Evolutionary conservation across 805 yeast species (phyloP).

Genomic region (Yarrowia sp.): DNA sequence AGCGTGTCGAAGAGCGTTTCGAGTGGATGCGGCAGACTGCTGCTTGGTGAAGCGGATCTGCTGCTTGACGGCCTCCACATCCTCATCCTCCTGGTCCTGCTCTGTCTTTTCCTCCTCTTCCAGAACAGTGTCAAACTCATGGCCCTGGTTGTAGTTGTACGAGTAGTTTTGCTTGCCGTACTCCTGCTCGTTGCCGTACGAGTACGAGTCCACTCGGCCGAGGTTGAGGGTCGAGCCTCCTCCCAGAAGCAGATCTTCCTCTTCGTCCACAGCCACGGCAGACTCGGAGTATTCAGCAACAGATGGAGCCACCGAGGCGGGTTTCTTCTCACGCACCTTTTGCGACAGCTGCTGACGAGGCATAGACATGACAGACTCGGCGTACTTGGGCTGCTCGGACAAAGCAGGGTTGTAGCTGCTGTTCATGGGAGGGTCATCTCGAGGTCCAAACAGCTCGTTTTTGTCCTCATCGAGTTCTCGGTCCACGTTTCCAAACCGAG

Average conservation of each 20-base stretch:
- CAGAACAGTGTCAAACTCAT: conserved; percentile 21
- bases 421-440: background rate
- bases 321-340: background rate
- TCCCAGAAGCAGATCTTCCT: conserved; percentile 10
- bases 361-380: conserved; percentile 13
- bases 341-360: conserved; percentile 15
- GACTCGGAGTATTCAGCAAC: background rate
- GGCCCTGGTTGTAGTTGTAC: conserved; percentile 18
- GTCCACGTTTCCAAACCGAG: conserved; percentile 7
- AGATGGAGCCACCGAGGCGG: background rate
- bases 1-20: conserved; percentile 73
- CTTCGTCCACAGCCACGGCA: conserved; percentile 10
- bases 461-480: conserved; percentile 8
- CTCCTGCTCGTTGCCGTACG: conserved; percentile 10
- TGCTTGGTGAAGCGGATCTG: conserved; percentile 29
- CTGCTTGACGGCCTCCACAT: conserved; percentile 23
- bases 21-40: conserved; percentile 68
- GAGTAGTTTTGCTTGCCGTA: conserved; percentile 19
- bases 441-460: conserved; percentile 9
- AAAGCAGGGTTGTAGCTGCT: background rate
- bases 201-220: conserved; percentile 10
- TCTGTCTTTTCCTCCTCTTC: conserved; percentile 27
- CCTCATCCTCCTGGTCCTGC: conserved; percentile 25
- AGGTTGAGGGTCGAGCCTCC: background rate
- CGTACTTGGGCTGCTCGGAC: conserved; percentile 8